phyloP scores from a whole-genome alignment of 768 basidiomycete genomes.

The Collybiopsis confluens region DNA sequence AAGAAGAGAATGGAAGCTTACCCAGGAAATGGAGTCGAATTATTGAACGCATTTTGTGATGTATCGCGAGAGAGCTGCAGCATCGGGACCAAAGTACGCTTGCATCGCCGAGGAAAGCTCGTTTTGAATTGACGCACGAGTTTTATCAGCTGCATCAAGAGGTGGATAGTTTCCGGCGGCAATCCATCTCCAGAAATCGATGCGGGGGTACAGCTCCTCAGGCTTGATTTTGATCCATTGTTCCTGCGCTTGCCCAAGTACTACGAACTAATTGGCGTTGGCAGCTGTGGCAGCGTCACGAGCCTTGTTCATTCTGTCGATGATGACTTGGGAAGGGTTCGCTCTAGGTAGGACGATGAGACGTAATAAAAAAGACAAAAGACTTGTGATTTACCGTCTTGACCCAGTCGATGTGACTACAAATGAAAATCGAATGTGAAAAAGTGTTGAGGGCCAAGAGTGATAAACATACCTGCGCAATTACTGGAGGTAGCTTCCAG shows the following conservation, averaged over 20 bases:
- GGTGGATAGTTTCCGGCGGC: neutral
- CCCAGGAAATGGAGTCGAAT: neutral
- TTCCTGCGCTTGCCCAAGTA: neutral
- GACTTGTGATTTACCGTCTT: neutral
- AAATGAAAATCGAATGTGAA: neutral
- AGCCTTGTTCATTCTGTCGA: neutral
- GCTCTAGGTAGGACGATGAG: neutral
- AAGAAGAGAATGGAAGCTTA: neutral
- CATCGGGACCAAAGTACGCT: neutral
- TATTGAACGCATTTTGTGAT: neutral
- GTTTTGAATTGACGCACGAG: neutral
- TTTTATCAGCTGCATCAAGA: neutral
- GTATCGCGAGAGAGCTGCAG: neutral
- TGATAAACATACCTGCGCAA: constrained; percentile 5
- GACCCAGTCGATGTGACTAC: neutral
- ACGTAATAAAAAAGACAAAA: neutral
- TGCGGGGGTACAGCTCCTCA: neutral
- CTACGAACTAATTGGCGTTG: neutral
- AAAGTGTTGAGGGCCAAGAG: neutral
- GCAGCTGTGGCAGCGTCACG: neutral
- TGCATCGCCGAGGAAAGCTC: neutral
- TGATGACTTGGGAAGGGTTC: neutral
- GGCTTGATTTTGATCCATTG: neutral
- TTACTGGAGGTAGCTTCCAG: too few relatives aligned
- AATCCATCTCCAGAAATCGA: neutral